Conservation (phyloP, 169 alveolate species). For the Cryptosporidium andersoni region DNA sequence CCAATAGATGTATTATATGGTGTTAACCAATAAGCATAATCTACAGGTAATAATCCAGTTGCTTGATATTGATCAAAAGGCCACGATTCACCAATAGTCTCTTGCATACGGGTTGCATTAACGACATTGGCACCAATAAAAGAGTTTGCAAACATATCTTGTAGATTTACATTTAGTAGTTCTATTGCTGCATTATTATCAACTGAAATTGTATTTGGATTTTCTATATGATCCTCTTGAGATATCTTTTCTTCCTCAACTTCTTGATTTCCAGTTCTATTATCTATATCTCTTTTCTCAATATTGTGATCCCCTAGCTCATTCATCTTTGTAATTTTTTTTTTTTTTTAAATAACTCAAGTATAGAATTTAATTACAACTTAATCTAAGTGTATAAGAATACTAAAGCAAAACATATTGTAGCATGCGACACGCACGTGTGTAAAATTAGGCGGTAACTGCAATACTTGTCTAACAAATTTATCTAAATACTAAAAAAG, state of each 20-base stretch:
- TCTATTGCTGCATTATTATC: constrained; percentile 70
- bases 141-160: constrained; percentile 68
- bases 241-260: neutral
- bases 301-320: constrained; percentile 10
- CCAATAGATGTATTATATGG: constrained; percentile 69
- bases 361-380: neutral
- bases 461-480: constrained; percentile 10
- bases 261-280: neutral
- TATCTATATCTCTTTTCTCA: constrained; percentile 6
- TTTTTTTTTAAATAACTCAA: neutral
- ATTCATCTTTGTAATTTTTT: neutral
- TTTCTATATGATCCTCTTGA: constrained; percentile 1
- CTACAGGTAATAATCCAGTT: constrained; percentile 69
- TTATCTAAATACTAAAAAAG: neutral
- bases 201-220: constrained; percentile 45
- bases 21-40: constrained; percentile 71
- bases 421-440: constrained; percentile 62
- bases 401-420: constrained; percentile 18
- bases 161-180: constrained; percentile 63
- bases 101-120: constrained; percentile 69
- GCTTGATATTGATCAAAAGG: constrained; percentile 73
- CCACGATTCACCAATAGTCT: constrained; percentile 71
- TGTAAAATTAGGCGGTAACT: constrained; percentile 42
- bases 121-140: constrained; percentile 68
- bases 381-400: neutral